Base-by-base conservation (phyloP, 2,329 filamentous ascomycete genomes). In the Nemania bipapillata region DNA sequence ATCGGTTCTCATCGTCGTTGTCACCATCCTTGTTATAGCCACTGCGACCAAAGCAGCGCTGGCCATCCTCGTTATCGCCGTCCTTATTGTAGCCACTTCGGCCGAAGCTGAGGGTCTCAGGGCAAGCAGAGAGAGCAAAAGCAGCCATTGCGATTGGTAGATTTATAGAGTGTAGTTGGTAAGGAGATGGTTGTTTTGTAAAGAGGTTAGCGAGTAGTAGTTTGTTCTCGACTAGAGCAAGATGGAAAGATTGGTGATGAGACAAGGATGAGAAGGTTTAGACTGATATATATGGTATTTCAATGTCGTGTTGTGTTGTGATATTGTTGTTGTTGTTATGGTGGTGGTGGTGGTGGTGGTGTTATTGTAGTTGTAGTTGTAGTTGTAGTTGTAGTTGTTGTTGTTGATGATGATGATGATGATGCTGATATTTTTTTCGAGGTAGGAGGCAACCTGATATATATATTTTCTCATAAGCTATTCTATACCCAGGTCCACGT, bases 21-120 rank as follows among this genome's bases (percentile, higher is more conserved):
- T 73, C 69, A n/a, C 74, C 76, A 35, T 76, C 75, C 60, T 78
- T 78, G 78, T 79, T 79, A 73, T 79, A 79, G 55, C 77, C 77
- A 9, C 73, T 75, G 56, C 77, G 77, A 42, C 77, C 77, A 62
- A 76, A 78, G 72, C 69, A 72, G 64, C 63, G 70, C 74, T 79
- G 77, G 71, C 79, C 75, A 35, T 82, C 80, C 37, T 82, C 80
- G 63, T 70, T 78, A 66, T 80, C 80, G 37, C 73, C 76, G 61
- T 79, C 75, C 77, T 81, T 83, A 81, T 85, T 85, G 80, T 84
- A 84, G 70, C 83, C 83, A 60, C 80, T 81, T 69, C 83, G 83
- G 77, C 83, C 83, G 67, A 81, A 79, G 77, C 80, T 78, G 68
- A 77, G 50, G 52, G 57, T 69, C 70, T 76, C 71, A 68, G 77